Evolutionary conservation across 2,329 filamentous ascomycete species (phyloP).

Genomic region (Tricladium varicosporioides): DNA sequence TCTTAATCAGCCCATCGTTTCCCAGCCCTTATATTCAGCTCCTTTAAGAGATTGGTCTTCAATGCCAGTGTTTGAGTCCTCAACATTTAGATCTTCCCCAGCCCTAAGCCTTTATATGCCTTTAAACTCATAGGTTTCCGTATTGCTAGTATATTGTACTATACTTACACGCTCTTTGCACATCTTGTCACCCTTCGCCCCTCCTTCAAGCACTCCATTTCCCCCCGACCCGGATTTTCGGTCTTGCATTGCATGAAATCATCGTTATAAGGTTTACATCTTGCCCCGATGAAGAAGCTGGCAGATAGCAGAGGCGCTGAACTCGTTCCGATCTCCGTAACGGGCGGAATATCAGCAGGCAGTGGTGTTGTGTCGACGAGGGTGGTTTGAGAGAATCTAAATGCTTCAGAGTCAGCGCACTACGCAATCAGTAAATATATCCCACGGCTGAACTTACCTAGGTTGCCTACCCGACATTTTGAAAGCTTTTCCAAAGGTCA

Average conservation of each 20-base stretch:
- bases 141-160: background rate
- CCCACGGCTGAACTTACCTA: slow-evolving; percentile 18
- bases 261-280: slow-evolving; percentile 94
- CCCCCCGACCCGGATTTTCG: slow-evolving; percentile 84
- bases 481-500: slow-evolving; percentile 14
- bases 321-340: slow-evolving; percentile 88
- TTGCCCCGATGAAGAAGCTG: slow-evolving; percentile 93
- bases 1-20: slow-evolving; percentile 8
- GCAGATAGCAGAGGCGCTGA: slow-evolving; percentile 91
- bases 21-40: background rate
- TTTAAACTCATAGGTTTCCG: background rate
- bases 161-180: slow-evolving; percentile 87
- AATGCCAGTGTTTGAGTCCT: no score
- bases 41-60: no score
- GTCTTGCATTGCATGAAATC: slow-evolving; percentile 99
- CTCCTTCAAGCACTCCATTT: slow-evolving; percentile 94
- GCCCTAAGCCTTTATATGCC: no score
- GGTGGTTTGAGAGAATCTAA: slow-evolving; percentile 89
- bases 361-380: slow-evolving; percentile 96
- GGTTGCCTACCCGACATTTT: slow-evolving; percentile 33
- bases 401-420: slow-evolving; percentile 32
- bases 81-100: no score
- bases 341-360: slow-evolving; percentile 85
- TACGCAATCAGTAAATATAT: background rate
- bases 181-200: slow-evolving; percentile 95